Evolutionary conservation across 1,139 yeast species (phyloP).

Genomic region (Oligophagozyma castellii): DNA sequence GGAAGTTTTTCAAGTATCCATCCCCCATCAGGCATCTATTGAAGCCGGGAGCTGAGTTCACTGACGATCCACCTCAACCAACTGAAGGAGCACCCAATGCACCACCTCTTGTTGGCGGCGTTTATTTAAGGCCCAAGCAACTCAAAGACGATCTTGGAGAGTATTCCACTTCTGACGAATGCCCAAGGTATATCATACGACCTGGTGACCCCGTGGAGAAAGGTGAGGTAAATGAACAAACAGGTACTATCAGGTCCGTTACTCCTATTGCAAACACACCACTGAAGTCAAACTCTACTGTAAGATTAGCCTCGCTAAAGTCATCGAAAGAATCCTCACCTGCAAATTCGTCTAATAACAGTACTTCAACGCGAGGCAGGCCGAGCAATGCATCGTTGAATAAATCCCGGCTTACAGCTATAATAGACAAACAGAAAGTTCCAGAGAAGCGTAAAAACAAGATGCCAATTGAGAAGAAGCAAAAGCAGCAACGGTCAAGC

Average conservation of each 20-base stretch:
- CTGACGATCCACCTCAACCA: constrained; percentile 73
- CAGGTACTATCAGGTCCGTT: constrained; percentile 20
- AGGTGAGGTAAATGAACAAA: constrained; percentile 23
- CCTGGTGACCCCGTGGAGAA: constrained; percentile 28
- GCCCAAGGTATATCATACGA: constrained; percentile 45
- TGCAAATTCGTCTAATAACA: not conserved
- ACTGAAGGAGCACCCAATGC: constrained; percentile 64
- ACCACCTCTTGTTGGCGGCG: constrained; percentile 87
- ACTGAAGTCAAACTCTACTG: constrained; percentile 10
- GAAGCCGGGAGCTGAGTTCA: constrained; percentile 56
- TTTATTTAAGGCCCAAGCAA: constrained; percentile 62
- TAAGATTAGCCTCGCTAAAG: constrained; percentile 13
- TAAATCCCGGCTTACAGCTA: not conserved
- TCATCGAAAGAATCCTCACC: constrained; percentile 4
- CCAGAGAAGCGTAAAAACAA: not conserved
- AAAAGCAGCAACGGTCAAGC: not conserved
- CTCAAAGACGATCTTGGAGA: constrained; percentile 72
- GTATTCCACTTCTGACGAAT: constrained; percentile 43
- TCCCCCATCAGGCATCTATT: constrained; percentile 74
- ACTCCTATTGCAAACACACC: constrained; percentile 13
- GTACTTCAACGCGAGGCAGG: too few relatives aligned
- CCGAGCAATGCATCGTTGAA: not conserved
- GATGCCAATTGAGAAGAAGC: not conserved
- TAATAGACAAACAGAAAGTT: not conserved
- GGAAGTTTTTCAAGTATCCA: constrained; percentile 57